Evolutionary conservation across 2,329 filamentous ascomycete species (phyloP), one percentile per base, ranked within the genome.

Genomic region (Annulohypoxylon truncatum): DNA sequence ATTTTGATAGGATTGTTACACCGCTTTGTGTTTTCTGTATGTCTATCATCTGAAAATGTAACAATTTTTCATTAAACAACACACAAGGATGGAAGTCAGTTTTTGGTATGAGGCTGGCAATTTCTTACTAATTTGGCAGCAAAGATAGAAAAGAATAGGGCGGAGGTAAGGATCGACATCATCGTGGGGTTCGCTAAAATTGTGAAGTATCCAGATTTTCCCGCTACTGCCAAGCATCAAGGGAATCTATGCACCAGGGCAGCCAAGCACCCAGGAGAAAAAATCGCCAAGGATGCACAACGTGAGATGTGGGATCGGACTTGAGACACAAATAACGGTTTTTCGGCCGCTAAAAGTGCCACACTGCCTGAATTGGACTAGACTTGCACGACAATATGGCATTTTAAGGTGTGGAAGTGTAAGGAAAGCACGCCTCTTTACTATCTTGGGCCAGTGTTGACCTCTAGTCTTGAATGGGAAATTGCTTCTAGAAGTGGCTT

Each of bases 241-340:
- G 47, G n/a, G 35, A 59, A 54, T 60, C 56, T 48, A n/a, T n/a
- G n/a, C n/a, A n/a, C 35, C 38, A 38, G 13, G 46, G 24, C 20
- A 35, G 28, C 26, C 18, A 18, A 46, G 48, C 12, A 52, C 50
- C 40, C 46, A 53, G 54, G 56, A 54, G 26, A 65, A 59, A 38
- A 47, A 54, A 66, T 68, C 63, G 66, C 66, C 66, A 68, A 68
- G 66, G 54, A 53, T 48, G 54, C 47, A 64, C 58, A 46, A 61
- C 54, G 55, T 61, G 63, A 66, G 66, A 69, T 66, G 55, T 61
- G 59, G 64, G 66, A 68, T 66, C 63, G 56, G 56, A 51, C 54
- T 52, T 66, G 66, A 68, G 59, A 68, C 66, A 57, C 48, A 52
- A 57, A 56, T 44, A 50, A 66, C 66, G 28, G 63, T 59, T 65